Base-by-base conservation (phyloP, 345 rosid genomes). In the Boechera divaricarpa region DNA sequence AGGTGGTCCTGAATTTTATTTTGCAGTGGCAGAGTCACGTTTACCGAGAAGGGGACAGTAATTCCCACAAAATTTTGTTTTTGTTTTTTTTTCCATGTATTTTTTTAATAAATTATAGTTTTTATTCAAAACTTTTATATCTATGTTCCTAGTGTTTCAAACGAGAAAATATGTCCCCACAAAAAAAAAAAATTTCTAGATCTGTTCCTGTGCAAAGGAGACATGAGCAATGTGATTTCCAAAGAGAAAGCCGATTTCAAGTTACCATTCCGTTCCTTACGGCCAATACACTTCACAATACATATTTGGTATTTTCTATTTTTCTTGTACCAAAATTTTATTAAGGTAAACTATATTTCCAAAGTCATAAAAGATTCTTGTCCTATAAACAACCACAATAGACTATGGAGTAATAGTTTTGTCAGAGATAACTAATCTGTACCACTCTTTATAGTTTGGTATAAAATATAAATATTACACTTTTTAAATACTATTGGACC, bases 271-370 rank as follows among this genome's bases (percentile, higher is more conserved):
- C 59, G 21, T 12, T 51, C 9, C 49, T 36, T 67, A 7, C 49
- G 49, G 61, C 26, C 60, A 67, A 67, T 51, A 5, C 44, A 45
- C 8, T 67, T 52, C 61, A 68, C 56, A 52, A 51, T 21, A 21
- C 62, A 68, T 38, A 67, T 12, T 52, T 67, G 4, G 7, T 51
- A 6, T 33, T 66, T 66, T 18, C 7, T 66, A 33, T 10, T 5
- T 49, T 49, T 12, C 26, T 1, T 10, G 18, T 33, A 7, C 5
- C 4, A 2, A 38, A 2, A 2, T n/a, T 39, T 39, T 39, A 0
- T 12, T 42, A 11, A 12, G 15, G n/a, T 42, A 42, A 42, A 11
- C 5, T 2, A 59, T 16, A 36, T 16, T 35, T 13, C 24, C 13
- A 10, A 10, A 10, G 31, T 10, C 65, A 36, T 21, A 38, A 36